Evolutionary conservation across 805 yeast genomes (phyloP), one percentile per base, ranked within the genome.

Genomic region (Sugiyamaella chiloensis): DNA sequence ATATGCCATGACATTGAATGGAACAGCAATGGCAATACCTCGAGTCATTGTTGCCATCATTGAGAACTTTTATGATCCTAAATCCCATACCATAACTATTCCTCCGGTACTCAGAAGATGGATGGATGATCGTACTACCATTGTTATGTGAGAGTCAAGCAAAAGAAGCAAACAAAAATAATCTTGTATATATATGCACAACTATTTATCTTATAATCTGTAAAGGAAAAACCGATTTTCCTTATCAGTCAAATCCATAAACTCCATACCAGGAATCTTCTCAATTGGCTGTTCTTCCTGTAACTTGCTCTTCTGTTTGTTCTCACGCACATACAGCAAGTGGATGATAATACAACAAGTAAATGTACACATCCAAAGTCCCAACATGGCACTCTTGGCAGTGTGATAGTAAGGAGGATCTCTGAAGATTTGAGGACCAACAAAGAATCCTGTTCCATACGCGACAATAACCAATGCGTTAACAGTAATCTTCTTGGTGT

Each of bases 21-120:
- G 97, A 14, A 93, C 99, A 0, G 96, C 96, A 1, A 76, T 90
- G 76, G 99, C 99, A 1, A 83, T 91, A 12, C 99, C 99, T 1
- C 72, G 99, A 50, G 83, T 90, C 1, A 81, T 93, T 16, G 75
- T 90, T 17, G 96, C 98, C 1, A 74, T 93, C n/a, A 69, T 91
- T 3, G 99, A 93, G 67, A 93, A 85, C 63, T 76, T 76, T 56
- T 93, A 85, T 60, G 83, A 88, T 52, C 76, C 81, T 2, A 64
- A 55, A 2, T 73, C 77, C 0, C 67, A 79, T 11, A 63, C 73
- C 3, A 75, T 90, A 4, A 53, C 60, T 9, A 76, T 90, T 44
- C 97, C 97, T 4, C 65, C 76, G 39, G 85, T 79, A 1, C 70
- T 90, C 44, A 74, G 80, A 52, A 76, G 78, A 6, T 88, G 70